A percentile compares a stretch with the other conserved stretches of the same genome.
These are phyloP conservation scores for Sextonia rubra DNA, from an alignment of 164 flowering plant species.

Conservation along the genomic window DNA sequence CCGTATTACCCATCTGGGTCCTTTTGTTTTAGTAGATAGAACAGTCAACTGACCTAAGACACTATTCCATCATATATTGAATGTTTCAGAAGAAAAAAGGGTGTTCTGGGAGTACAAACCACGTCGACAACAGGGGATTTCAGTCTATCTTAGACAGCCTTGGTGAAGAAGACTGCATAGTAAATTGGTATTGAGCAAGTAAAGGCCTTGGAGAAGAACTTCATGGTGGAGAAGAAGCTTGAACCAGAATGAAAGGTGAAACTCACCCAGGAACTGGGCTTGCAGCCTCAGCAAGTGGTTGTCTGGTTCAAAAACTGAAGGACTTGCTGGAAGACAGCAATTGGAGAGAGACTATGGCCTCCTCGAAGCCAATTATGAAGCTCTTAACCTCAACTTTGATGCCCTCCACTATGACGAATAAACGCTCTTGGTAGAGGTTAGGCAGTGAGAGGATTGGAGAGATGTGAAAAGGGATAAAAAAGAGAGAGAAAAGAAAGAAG, in stretches of 20 bases:
- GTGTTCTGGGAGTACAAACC: conserved; percentile 35
- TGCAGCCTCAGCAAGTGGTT: conserved; percentile 90
- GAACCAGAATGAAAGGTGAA: conserved; percentile 86
- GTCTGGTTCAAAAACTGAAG: conserved; percentile 95
- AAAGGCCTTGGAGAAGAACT: conserved; percentile 86
- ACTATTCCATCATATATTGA: too few species aligned
- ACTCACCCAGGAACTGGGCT: conserved; percentile 76
- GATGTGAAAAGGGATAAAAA: too few species aligned
- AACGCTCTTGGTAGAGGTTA: conserved; percentile 63
- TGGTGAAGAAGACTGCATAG: conserved; percentile 27
- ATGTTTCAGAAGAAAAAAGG: conserved; percentile 16
- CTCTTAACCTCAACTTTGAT: conserved; percentile 52
- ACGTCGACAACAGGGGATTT: conserved; percentile 23
- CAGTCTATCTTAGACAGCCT: conserved; percentile 34
- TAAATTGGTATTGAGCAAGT: conserved; percentile 68
- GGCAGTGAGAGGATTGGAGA: too few species aligned
- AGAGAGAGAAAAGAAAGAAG: too few species aligned
- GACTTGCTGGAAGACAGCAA: conserved; percentile 90
- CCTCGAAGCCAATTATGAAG: conserved; percentile 55
- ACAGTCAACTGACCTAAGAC: neutral
- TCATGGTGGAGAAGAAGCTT: conserved; percentile 87
- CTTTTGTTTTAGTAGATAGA: neutral
- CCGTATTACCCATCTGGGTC: neutral
- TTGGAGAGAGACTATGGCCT: conserved; percentile 70
- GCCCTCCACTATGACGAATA: conserved; percentile 64